Conservation (phyloP, 208 protist genomes). For the Herpetomonas samuelpessoai region DNA sequence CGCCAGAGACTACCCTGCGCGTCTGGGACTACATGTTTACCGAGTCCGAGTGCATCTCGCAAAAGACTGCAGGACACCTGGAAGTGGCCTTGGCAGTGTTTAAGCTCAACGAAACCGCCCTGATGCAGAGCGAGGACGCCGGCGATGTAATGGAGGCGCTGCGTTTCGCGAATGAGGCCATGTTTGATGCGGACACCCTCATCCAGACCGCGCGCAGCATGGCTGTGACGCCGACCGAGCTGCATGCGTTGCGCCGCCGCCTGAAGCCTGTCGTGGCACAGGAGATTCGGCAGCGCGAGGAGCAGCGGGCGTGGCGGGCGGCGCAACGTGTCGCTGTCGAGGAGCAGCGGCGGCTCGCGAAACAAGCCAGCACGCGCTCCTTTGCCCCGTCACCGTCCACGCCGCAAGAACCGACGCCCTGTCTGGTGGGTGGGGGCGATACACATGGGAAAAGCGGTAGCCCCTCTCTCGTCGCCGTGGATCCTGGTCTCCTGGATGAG, state of each 20-base stretch:
- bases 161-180: slow-evolving; percentile 13
- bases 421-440: too few species aligned
- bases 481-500: too few species aligned
- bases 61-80: slow-evolving; percentile 36
- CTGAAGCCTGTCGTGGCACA: slow-evolving; percentile 20
- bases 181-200: slow-evolving; percentile 43
- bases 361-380: background rate
- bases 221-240: slow-evolving; percentile 17
- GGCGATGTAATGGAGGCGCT: slow-evolving; percentile 37
- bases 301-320: slow-evolving; percentile 11
- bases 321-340: slow-evolving; percentile 27
- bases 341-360: background rate
- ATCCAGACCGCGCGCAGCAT: slow-evolving; percentile 19
- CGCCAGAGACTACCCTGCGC: slow-evolving; percentile 37
- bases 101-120: slow-evolving; percentile 27
- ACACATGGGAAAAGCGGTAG: too few species aligned
- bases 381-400: too few species aligned
- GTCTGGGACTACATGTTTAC: slow-evolving; percentile 71
- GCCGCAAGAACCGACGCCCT: too few species aligned
- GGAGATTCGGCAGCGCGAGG: slow-evolving; percentile 17
- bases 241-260: slow-evolving; percentile 40
- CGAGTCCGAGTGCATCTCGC: slow-evolving; percentile 8
- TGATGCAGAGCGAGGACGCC: slow-evolving; percentile 33
- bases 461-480: too few species aligned
- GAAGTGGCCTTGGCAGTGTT: slow-evolving; percentile 51